Conservation (phyloP, 2,329 filamentous ascomycete genomes). For the Aureobasidium zeae region DNA sequence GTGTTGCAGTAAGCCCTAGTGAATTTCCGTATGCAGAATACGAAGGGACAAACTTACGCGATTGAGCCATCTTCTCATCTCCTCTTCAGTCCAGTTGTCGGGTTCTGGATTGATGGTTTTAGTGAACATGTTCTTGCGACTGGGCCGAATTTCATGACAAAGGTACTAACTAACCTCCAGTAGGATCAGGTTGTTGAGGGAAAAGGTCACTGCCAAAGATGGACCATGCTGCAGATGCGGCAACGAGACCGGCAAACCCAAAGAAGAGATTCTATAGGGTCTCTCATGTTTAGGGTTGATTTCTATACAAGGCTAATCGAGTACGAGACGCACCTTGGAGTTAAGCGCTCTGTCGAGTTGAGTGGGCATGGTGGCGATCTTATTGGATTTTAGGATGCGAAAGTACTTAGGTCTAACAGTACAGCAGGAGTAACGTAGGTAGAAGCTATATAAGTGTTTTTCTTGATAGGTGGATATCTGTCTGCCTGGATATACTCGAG, state of each 20-base stretch:
- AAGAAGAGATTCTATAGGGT: slow-evolving; percentile 28
- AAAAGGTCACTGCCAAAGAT: slow-evolving; percentile 86
- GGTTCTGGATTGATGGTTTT: slow-evolving; percentile 42
- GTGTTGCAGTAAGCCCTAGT: background rate
- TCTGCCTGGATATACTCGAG: slow-evolving; percentile 1
- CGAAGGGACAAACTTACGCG: slow-evolving; percentile 66
- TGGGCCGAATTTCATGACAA: background rate
- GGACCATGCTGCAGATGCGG: slow-evolving; percentile 69
- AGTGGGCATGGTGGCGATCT: slow-evolving; percentile 35
- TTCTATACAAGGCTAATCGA: no score
- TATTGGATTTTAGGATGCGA: no score
- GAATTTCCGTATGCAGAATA: no score
- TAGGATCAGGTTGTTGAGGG: slow-evolving; percentile 65
- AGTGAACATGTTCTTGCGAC: background rate
- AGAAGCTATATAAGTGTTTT: no score
- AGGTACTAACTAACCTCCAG: slow-evolving; percentile 47
- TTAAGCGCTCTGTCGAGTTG: slow-evolving; percentile 41
- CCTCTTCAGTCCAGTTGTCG: slow-evolving; percentile 65
- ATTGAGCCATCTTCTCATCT: slow-evolving; percentile 71
- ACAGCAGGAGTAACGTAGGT: background rate
- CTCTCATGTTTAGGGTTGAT: no score
- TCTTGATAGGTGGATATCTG: background rate
- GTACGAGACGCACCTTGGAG: slow-evolving; percentile 30
- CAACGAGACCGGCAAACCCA: slow-evolving; percentile 75
- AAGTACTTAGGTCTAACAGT: background rate